These are phyloP conservation scores for Harrya chromipes DNA, from an alignment of 768 basidiomycete species.

Conservation along the genomic window DNA sequence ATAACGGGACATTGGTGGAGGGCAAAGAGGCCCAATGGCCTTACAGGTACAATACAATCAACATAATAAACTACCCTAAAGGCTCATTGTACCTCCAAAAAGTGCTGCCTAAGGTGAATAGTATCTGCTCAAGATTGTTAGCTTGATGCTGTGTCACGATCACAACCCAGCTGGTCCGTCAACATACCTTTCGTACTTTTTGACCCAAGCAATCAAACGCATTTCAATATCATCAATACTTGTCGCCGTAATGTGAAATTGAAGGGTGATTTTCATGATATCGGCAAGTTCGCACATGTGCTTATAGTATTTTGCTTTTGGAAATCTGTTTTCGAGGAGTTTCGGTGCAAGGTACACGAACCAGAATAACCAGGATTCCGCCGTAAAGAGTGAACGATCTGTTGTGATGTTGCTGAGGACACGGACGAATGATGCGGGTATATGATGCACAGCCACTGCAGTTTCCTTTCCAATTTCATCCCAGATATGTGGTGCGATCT, in stretches of 20 bases:
- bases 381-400: conserved; percentile 8
- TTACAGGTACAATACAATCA: too few relatives aligned
- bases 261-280: not conserved
- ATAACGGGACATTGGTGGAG: too few relatives aligned
- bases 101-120: too few relatives aligned
- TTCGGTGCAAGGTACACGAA: conserved; percentile 17
- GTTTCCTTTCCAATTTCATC: conserved; percentile 38
- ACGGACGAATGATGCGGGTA: conserved; percentile 33
- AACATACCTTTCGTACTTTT: too few relatives aligned
- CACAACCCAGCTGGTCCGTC: too few relatives aligned
- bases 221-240: too few relatives aligned
- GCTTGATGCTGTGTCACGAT: too few relatives aligned
- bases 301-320: not conserved
- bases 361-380: conserved; percentile 24
- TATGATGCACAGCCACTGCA: conserved; percentile 11
- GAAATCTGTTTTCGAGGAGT: not conserved
- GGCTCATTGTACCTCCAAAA: too few relatives aligned
- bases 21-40: too few relatives aligned
- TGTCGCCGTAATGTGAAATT: not conserved
- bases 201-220: too few relatives aligned
- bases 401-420: conserved; percentile 33
- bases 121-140: too few relatives aligned
- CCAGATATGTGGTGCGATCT: conserved; percentile 34
- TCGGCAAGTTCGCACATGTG: not conserved
- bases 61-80: too few relatives aligned